Evolutionary conservation across 495 filamentous ascomycete genomes (phyloP), one percentile per base, ranked within the genome.

Genomic region (Penicillium egyptiacum): DNA sequence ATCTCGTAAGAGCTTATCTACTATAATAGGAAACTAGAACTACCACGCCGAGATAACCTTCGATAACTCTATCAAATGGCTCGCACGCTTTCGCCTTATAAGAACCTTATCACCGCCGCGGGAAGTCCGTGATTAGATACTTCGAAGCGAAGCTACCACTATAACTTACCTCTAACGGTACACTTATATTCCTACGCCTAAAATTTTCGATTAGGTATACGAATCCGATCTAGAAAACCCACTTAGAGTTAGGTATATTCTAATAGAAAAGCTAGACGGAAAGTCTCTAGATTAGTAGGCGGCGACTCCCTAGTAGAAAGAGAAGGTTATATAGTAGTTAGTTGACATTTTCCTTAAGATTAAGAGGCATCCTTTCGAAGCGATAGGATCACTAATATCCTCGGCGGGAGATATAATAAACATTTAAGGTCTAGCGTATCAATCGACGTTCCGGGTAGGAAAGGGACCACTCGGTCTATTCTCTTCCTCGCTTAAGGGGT

Each of bases 181-280:
- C 23, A 43, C 60, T 45, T 53, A 5, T n/a, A 50, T 57, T 33
- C 63, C 23, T 51, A 53, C 57, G 55, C 64, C 50, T 33, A 56
- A 45, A 47, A 58, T 43, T 55, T 65, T 48, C 43, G 45, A 22
- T 22, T 66, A 12, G 47, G 60, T 28, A 37, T 47, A 19, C 19
- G 53, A 55, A 40, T 55, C 53, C 10, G 60, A 66, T 55, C 56
- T 59, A 20, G 20, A 20, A 3, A 74, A 75, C 30, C 40, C 59
- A 3, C 62, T 73, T 41, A 70, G 74, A 19, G 48, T 56, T 16
- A 26, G 22, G 17, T 75, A 70, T 40, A 66, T 77, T 42, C 48
- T 76, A 19, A 69, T 76, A 67, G 70, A 76, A 43, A 75, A 72
- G 66, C 4, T 75, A 31, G 20, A 47, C 11, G 72, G 74, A 8